These are phyloP conservation scores for Aspergillus sp. DNA, from an alignment of 2,329 filamentous ascomycete species.

Conservation along the genomic window DNA sequence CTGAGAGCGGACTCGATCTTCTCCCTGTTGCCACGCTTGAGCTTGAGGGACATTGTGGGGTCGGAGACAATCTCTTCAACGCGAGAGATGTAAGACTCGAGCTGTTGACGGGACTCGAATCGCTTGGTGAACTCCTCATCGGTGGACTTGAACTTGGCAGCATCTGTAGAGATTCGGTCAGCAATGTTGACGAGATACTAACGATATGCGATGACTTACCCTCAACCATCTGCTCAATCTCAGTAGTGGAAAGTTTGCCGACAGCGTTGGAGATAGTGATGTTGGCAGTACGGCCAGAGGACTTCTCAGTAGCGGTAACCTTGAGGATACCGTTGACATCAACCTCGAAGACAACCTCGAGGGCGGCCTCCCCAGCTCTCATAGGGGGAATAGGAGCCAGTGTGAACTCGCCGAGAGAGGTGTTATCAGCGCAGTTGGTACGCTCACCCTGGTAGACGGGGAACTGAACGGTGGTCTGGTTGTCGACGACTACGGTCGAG, in stretches of 20 bases:
- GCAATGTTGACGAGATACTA: not conserved
- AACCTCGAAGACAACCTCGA: conserved; percentile 98
- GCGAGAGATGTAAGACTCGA: conserved; percentile 97
- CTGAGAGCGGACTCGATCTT: conserved; percentile 98
- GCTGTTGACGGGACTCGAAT: conserved; percentile 98
- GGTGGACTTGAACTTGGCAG: conserved; percentile 97
- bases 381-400: conserved; percentile 83
- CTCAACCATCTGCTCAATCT: conserved; percentile 98
- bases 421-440: conserved; percentile 98
- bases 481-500: conserved; percentile 46
- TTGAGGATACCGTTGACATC: conserved; percentile 99
- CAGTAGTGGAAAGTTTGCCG: conserved; percentile 89
- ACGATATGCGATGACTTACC: conserved; percentile 53
- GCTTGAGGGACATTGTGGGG: conserved; percentile 91
- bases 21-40: conserved; percentile 99
- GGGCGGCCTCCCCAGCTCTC: conserved; percentile 92
- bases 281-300: conserved; percentile 95
- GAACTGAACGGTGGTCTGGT: conserved; percentile 84
- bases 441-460: conserved; percentile 95
- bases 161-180: conserved; percentile 59
- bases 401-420: conserved; percentile 95
- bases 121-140: conserved; percentile 99
- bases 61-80: conserved; percentile 99
- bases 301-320: conserved; percentile 99
- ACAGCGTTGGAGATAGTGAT: conserved; percentile 99